Evolutionary conservation across 2,329 filamentous ascomycete species (phyloP).

Genomic region (Nemania sp.): DNA sequence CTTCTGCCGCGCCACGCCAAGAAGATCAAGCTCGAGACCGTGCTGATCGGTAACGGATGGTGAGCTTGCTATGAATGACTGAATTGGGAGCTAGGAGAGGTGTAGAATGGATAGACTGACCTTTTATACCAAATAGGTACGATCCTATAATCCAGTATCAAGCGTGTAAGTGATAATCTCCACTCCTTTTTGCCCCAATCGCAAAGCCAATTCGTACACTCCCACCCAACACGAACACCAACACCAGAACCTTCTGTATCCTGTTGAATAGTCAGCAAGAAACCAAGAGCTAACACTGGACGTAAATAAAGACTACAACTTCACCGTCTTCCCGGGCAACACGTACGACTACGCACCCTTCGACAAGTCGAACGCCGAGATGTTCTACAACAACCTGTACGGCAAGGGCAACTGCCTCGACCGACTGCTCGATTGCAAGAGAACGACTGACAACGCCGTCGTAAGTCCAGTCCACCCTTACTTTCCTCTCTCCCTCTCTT

Average conservation of each 20-base stretch:
- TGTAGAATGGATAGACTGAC: slow-evolving; percentile 5
- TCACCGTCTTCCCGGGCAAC: slow-evolving; percentile 57
- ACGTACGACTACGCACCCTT: slow-evolving; percentile 58
- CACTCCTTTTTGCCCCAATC: not conserved
- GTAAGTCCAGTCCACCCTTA: slow-evolving; percentile 8
- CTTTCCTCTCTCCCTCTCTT: not conserved
- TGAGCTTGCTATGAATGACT: slow-evolving; percentile 17
- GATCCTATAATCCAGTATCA: slow-evolving; percentile 59
- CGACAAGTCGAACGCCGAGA: slow-evolving; percentile 51
- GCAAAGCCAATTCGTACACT: no score
- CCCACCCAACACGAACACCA: no score
- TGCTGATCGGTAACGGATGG: slow-evolving; percentile 61
- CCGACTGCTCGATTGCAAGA: slow-evolving; percentile 57
- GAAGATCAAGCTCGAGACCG: slow-evolving; percentile 52
- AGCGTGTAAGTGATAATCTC: slow-evolving; percentile 41
- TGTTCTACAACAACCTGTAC: slow-evolving; percentile 63
- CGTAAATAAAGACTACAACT: slow-evolving; percentile 52
- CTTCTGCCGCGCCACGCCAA: slow-evolving; percentile 46
- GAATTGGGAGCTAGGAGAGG: not conserved
- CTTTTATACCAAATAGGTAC: slow-evolving; percentile 44
- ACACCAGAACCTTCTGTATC: no score
- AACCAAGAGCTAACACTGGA: not conserved
- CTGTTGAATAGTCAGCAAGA: not conserved
- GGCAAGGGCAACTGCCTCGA: slow-evolving; percentile 64
- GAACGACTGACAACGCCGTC: slow-evolving; percentile 51